A percentile compares a stretch with the other conserved stretches of the same genome.
Evolutionary conservation across 2,329 filamentous ascomycete species (phyloP).

Genomic region (Trichothecium roseum): DNA sequence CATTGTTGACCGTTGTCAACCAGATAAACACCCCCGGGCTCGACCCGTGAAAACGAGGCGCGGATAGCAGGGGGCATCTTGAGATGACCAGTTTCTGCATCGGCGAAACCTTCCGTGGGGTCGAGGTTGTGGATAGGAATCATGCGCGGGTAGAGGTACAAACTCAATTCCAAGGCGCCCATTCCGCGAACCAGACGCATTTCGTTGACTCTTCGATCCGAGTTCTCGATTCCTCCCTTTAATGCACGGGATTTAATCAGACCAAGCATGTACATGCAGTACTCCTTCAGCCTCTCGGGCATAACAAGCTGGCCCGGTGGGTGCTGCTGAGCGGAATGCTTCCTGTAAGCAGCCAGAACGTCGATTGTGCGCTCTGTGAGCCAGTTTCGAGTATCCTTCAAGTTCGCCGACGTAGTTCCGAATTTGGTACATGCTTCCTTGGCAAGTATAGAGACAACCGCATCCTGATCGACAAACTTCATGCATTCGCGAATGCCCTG

Average conservation of each 20-base stretch:
- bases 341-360: constrained; percentile 83
- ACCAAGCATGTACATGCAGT: constrained; percentile 90
- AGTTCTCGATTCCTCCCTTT: constrained; percentile 84
- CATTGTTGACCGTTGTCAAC: constrained; percentile 92
- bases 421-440: constrained; percentile 92
- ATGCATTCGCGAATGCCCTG: constrained; percentile 66
- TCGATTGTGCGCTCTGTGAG: constrained; percentile 90
- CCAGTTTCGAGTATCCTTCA: constrained; percentile 77
- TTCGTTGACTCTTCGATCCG: constrained; percentile 83
- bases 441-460: constrained; percentile 76
- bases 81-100: constrained; percentile 73
- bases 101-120: constrained; percentile 84
- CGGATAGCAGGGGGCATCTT: constrained; percentile 72
- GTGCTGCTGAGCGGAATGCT: constrained; percentile 77
- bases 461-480: constrained; percentile 93
- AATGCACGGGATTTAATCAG: constrained; percentile 85
- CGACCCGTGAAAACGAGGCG: constrained; percentile 76
- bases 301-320: constrained; percentile 89
- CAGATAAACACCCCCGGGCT: constrained; percentile 87
- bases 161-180: constrained; percentile 72
- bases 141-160: constrained; percentile 93
- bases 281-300: constrained; percentile 92
- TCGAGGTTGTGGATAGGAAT: constrained; percentile 84
- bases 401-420: constrained; percentile 51
- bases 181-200: constrained; percentile 84